phyloP scores from a whole-genome alignment of 768 basidiomycete genomes.

The Thelephora ganbajun region DNA sequence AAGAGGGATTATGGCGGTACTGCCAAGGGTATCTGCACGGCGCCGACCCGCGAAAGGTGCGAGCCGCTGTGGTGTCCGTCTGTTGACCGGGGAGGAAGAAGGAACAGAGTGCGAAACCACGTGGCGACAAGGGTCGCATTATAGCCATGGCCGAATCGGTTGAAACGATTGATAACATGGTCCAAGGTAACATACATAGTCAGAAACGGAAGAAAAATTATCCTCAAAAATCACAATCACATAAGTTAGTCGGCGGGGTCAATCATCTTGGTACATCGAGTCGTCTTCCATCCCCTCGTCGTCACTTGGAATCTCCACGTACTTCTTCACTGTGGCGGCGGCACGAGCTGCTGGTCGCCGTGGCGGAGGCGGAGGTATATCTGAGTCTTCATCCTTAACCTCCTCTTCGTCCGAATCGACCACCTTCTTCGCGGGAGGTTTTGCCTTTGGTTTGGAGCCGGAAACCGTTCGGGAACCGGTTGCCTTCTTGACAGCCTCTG shows the following conservation, averaged over 20 bases:
- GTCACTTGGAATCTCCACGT: constrained; percentile 19
- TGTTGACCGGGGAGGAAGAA: no score
- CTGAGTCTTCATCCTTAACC: constrained; percentile 27
- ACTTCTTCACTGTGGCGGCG: constrained; percentile 38
- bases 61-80: no score
- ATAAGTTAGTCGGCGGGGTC: no score
- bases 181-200: no score
- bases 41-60: no score
- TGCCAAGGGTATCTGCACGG: no score
- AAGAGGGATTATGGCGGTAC: no score
- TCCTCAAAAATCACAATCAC: neutral
- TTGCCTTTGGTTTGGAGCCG: constrained; percentile 6
- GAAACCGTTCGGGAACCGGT: constrained; percentile 7
- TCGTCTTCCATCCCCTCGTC: constrained; percentile 26
- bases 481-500: constrained; percentile 25
- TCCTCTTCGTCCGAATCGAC: constrained; percentile 31
- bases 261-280: neutral
- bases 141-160: no score
- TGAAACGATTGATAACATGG: no score
- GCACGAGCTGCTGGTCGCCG: constrained; percentile 32
- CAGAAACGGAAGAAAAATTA: neutral
- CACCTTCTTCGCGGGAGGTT: constrained; percentile 21
- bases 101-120: no score
- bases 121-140: no score
- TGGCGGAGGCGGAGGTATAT: constrained; percentile 25